Base-by-base conservation (phyloP, 257 asterid species). In the Eucommia ulmoides region DNA sequence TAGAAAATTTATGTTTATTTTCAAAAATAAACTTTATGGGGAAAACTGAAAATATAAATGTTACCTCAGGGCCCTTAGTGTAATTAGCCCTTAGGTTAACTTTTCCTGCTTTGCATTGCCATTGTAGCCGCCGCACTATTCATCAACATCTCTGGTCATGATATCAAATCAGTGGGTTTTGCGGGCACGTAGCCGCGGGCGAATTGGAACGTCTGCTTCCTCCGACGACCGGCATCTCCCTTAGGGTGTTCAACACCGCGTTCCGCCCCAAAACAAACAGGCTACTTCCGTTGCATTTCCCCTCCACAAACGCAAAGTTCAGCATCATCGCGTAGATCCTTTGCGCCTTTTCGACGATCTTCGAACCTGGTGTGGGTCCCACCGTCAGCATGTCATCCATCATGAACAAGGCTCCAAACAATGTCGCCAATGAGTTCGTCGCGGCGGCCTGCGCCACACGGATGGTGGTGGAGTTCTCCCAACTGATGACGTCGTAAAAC, bases 211-310 rank as follows among this genome's bases (percentile, higher is more conserved):
- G 38, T 12, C 38, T 12, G 12, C 38, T 29, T 12, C 38, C 38
- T 29, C 38, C 38, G 38, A 29, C 38, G 38, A 29, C 12, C 12
- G 38, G 38, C 38, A 29, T 29, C 38, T 29, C 38, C 38, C 38
- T 57, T 4, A 49, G 33, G 6, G 42, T 11, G 12, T 23, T 14
- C n/a, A 24, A 1, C 23, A 54, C 45, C 2, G 59, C 20, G 23
- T 72, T 67, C 52, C 62, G 20, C 1, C 74, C 78, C 62, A 72
- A 19, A 6, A 72, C 24, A 8, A 66, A 55, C 17, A 72, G 47
- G 3, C 61, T 53, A 55, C 79, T 72, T 2, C 79, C 71, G 8
- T 67, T 64, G 11, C 52, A 72, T 23, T 67, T 65, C 2, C 79
- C 74, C 17, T 65, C 62, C 6, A 54, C 51, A n/a, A 72, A 72